Evolutionary conservation across 768 basidiomycete genomes (phyloP), one percentile per base, ranked within the genome.

Genomic region (Leccinum variicolor): DNA sequence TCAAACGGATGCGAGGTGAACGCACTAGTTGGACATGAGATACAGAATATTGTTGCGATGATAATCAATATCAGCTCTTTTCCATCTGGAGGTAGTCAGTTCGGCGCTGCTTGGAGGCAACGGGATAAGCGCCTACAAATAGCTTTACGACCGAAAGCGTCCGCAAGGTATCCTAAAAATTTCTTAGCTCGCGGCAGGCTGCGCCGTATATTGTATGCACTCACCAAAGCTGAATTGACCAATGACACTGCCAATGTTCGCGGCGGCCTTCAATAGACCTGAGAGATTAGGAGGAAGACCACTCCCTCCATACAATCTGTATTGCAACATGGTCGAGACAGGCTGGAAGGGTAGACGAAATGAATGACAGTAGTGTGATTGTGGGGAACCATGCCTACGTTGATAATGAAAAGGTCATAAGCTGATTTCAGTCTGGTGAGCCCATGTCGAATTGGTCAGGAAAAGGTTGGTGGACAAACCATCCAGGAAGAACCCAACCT

Each of bases 21-120:
- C 69, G 34, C 54, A 75, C 77, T 84, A 5, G 88, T 88, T 0
- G 89, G 89, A 14, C 79, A 82, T 2, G 84, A 81, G 56, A 91
- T 76, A 28, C 78, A 80, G 34, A 90, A 69, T 65, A 91, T 89
- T 2, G 90, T 91, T 0, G 86, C 89, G 52, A 90, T 59, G 65
- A 92, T 90, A 62, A 90, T 89, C 57, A 92, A 74, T 81, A 90
- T 87, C 52, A 92, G 79, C 64, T 91, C 89, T 68, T 89, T 87
- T 10, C 89, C 87, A 60, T 89, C 85, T 84, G 66, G 48, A 29
- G 52, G 10, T 28, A 11, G 33, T 63, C 45, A 66, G 61, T n/a
- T 11, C 53, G 17, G 43, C 6, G 19, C 29, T 8, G 31, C 28
- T 29, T 36, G 39, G 15, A 23, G 10, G 46, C 6, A 19, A 50